Conservation (phyloP, 73 alveolate genomes). For the Symbiodinium pilosum region DNA sequence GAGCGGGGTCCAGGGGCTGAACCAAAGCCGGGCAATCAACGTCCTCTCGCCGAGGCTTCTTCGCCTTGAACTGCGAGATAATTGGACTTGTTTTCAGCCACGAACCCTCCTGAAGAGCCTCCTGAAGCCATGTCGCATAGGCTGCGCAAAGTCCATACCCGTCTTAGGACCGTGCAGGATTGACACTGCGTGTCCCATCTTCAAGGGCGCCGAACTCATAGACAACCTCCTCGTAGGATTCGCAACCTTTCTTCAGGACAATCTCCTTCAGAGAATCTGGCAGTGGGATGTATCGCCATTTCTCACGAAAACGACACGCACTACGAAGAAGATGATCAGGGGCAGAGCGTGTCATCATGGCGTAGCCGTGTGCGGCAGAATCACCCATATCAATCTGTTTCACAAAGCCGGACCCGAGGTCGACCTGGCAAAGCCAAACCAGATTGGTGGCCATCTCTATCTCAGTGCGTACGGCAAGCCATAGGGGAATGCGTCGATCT, state of each 20-base stretch:
- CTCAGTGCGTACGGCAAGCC: slow-evolving; percentile 26
- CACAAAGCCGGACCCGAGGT: not conserved
- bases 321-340: not conserved
- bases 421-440: not conserved
- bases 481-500: not conserved
- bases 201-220: not conserved
- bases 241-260: not conserved
- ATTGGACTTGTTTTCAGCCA: slow-evolving; percentile 4
- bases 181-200: not conserved
- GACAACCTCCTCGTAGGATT: not conserved
- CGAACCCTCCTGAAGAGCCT: not conserved
- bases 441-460: not conserved
- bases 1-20: not conserved
- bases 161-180: not conserved
- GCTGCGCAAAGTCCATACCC: not conserved
- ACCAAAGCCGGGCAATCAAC: slow-evolving; percentile 27
- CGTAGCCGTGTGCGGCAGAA: slow-evolving; percentile 10
- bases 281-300: slow-evolving; percentile 29
- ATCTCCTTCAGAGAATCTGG: not conserved
- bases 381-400: slow-evolving; percentile 32
- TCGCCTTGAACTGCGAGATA: not conserved
- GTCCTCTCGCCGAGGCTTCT: not conserved
- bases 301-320: not conserved
- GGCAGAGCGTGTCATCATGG: not conserved
- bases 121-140: not conserved